phyloP scores from a whole-genome alignment of 345 rosid species.

The Arabidopsis suecica region DNA sequence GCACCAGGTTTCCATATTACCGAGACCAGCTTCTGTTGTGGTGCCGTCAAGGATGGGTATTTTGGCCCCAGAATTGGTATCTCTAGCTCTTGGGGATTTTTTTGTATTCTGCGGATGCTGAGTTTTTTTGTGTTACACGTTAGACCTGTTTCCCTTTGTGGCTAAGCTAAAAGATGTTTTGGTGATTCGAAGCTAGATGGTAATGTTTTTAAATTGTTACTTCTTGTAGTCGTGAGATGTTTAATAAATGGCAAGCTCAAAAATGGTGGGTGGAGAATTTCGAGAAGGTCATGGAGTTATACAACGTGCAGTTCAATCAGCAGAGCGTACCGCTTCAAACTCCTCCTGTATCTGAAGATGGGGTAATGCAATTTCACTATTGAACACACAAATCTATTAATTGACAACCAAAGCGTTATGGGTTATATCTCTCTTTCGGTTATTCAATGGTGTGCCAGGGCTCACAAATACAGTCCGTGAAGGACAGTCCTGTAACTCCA shows the following conservation, averaged over 20 bases:
- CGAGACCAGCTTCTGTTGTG: not conserved
- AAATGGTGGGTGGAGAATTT: constrained; percentile 94
- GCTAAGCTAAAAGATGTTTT: not conserved
- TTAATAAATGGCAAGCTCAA: constrained; percentile 94
- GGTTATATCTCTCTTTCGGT: constrained; percentile 44
- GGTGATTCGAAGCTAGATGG: not conserved
- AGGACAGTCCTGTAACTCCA: constrained; percentile 76
- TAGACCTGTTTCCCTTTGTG: not conserved
- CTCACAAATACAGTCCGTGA: constrained; percentile 62
- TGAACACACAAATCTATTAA: not conserved
- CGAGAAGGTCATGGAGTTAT: constrained; percentile 89
- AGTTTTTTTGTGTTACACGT: not conserved
- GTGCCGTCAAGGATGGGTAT: not conserved
- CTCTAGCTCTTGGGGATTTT: not conserved
- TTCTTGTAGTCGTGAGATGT: constrained; percentile 83
- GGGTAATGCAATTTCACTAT: constrained; percentile 50
- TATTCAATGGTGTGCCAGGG: constrained; percentile 48
- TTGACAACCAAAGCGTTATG: not conserved
- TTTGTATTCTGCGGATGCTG: not conserved
- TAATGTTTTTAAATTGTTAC: not conserved
- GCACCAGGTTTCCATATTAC: not conserved
- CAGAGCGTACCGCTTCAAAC: constrained; percentile 72
- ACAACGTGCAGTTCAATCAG: constrained; percentile 79
- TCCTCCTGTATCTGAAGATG: constrained; percentile 78
- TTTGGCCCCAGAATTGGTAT: not conserved